These are phyloP conservation scores for Mortierella sp. DNA, from an alignment of 371 early-diverging fungal species.

Conservation along the genomic window DNA sequence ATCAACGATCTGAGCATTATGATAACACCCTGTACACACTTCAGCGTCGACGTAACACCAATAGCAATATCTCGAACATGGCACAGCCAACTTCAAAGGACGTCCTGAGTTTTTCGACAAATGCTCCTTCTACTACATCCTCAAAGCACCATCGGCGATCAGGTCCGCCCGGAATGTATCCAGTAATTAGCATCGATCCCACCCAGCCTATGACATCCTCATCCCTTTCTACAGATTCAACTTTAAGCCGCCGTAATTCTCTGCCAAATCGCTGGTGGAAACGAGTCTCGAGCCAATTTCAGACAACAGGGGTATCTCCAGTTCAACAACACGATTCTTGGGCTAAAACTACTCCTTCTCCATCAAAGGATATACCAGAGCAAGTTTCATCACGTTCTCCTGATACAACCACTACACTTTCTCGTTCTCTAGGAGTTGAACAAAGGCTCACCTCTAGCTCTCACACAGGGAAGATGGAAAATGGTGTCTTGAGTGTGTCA, in stretches of 20 bases:
- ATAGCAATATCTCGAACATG: neutral
- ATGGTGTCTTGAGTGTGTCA: neutral
- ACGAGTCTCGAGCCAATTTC: conserved; percentile 10
- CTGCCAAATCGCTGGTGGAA: conserved; percentile 31
- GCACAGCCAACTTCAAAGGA: conserved; percentile 13
- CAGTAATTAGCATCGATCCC: conserved; percentile 24
- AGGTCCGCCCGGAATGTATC: conserved; percentile 18
- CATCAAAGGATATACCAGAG: neutral
- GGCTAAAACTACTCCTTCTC: neutral
- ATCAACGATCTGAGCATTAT: conserved; percentile 18
- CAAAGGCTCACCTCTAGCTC: neutral
- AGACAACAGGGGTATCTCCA: neutral
- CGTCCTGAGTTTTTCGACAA: neutral
- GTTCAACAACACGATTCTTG: neutral
- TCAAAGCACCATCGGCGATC: conserved; percentile 25
- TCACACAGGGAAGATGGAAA: neutral
- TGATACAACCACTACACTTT: neutral
- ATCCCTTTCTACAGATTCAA: neutral
- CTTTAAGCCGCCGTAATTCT: conserved; percentile 36
- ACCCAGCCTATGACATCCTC: neutral
- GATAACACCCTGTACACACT: conserved; percentile 28
- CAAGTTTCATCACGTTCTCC: neutral
- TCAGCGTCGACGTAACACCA: conserved; percentile 30
- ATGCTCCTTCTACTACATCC: neutral
- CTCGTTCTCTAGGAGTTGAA: neutral